Conservation (phyloP, 164 flowering plant species). For the Umbilicus rupestris region DNA sequence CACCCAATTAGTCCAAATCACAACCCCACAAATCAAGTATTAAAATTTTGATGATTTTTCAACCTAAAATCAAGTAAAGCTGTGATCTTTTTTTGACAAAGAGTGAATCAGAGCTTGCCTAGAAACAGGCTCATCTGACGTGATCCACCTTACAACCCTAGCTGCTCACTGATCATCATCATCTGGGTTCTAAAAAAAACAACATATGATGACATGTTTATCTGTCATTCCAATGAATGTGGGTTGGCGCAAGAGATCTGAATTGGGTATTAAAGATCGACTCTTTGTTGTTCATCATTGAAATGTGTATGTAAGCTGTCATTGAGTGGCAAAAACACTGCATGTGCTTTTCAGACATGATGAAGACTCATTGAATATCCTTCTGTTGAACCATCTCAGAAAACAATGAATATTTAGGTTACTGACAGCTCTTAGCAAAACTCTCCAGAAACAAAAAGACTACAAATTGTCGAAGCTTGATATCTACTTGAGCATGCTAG, state of each 20-base stretch:
- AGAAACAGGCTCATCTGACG: neutral
- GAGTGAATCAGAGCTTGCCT: neutral
- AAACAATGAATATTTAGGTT: too few species aligned
- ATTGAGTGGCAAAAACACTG: neutral
- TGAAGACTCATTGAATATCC: neutral
- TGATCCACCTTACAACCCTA: too few species aligned
- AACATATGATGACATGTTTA: neutral
- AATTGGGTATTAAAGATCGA: neutral
- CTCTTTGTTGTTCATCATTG: neutral
- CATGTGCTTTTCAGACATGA: neutral
- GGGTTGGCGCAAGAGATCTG: neutral
- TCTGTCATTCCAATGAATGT: neutral
- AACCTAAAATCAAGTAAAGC: neutral
- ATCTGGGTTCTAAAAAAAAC: neutral
- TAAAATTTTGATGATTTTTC: neutral
- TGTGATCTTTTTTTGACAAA: neutral
- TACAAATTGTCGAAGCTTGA: neutral
- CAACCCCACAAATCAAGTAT: neutral
- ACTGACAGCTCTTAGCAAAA: neutral
- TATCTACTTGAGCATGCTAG: constrained; percentile 32
- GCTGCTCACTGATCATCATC: too few species aligned
- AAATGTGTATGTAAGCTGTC: neutral
- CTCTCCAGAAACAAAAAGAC: neutral
- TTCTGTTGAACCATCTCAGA: too few species aligned
- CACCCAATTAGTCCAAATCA: neutral